Conservation (phyloP, 2,329 filamentous ascomycete species). For the Fusarium xylarioides region DNA sequence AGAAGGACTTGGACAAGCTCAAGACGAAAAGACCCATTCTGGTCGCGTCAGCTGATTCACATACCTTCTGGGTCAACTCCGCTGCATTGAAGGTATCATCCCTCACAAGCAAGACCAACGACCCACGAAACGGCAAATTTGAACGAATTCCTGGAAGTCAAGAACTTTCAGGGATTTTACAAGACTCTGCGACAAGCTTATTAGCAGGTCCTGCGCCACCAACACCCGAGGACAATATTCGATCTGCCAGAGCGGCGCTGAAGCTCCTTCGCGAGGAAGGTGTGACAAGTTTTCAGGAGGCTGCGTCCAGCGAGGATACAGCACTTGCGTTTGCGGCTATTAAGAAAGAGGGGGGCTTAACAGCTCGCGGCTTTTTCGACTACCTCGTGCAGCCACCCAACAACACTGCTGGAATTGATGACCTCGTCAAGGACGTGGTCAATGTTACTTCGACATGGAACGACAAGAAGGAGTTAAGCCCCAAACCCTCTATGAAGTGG, state of each 20-base stretch:
- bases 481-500: neutral
- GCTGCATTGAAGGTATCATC: neutral
- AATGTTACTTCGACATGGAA: neutral
- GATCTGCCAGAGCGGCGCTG: neutral
- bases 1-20: neutral
- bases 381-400: neutral
- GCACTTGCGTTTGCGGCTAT: neutral
- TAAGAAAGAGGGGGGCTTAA: neutral
- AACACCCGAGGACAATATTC: neutral
- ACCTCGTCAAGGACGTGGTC: neutral
- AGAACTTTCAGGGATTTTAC: neutral
- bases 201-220: neutral
- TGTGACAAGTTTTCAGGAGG: neutral
- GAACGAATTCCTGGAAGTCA: neutral
- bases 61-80: neutral
- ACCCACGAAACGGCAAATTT: neutral
- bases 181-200: neutral
- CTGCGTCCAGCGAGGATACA: neutral
- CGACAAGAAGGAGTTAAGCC: neutral
- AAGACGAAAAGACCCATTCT: neutral
- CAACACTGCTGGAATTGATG: neutral
- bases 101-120: neutral
- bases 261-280: neutral
- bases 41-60: neutral
- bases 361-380: neutral